Evolutionary conservation across 148 eudicot genomes (phyloP).

Genomic region (Rhododendron kiyosumense): DNA sequence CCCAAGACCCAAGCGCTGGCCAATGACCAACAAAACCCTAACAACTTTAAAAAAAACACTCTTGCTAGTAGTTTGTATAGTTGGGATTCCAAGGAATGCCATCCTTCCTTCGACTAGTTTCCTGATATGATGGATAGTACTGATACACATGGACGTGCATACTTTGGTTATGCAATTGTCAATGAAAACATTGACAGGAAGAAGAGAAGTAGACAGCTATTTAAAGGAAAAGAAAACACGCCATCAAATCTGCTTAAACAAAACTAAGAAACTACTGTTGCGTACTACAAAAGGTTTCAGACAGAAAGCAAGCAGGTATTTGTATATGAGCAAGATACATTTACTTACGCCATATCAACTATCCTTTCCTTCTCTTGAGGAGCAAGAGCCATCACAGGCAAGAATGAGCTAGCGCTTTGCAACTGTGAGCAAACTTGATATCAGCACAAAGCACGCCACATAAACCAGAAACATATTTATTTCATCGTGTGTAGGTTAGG

Average conservation of each 20-base stretch:
- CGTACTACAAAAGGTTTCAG: background rate
- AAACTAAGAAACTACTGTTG: background rate
- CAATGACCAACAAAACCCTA: too few relatives aligned
- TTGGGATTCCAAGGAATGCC: background rate
- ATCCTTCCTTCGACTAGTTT: background rate
- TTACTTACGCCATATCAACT: constrained; percentile 91
- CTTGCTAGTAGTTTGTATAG: background rate
- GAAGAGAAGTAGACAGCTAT: background rate
- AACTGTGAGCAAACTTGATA: constrained; percentile 44
- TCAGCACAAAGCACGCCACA: constrained; percentile 12
- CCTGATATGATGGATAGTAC: background rate
- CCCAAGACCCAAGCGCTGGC: too few relatives aligned
- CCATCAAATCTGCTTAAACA: background rate
- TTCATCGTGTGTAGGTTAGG: background rate
- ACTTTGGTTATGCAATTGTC: background rate
- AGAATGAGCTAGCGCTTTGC: constrained; percentile 85
- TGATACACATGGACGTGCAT: background rate
- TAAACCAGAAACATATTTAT: background rate
- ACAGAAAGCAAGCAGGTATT: background rate
- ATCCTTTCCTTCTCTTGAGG: constrained; percentile 84
- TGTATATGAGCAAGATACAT: background rate
- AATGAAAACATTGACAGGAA: background rate
- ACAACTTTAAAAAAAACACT: background rate
- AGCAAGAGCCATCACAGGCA: constrained; percentile 95
- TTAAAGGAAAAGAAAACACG: background rate